Evolutionary conservation across 306 rosid species (phyloP).

Genomic region (Morella rubra): DNA sequence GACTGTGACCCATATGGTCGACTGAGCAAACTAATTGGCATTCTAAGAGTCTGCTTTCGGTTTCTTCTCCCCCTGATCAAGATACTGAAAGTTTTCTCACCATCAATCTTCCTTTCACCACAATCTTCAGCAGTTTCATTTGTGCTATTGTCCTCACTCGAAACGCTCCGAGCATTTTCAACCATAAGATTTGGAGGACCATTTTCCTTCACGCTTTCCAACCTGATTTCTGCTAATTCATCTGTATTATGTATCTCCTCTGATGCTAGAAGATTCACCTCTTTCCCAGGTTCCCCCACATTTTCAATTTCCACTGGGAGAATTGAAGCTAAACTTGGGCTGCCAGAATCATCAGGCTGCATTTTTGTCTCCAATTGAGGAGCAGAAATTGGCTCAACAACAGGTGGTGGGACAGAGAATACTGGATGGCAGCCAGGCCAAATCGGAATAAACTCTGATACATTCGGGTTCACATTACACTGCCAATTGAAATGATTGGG

Average conservation of each 20-base stretch:
- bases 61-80: constrained; percentile 91
- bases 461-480: constrained; percentile 56
- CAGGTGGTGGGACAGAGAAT: constrained; percentile 67
- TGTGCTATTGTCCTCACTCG: constrained; percentile 27
- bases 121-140: constrained; percentile 34
- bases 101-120: constrained; percentile 52
- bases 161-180: constrained; percentile 43
- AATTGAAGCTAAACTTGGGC: constrained; percentile 41
- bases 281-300: constrained; percentile 48
- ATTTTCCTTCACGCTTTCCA: constrained; percentile 55
- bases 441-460: constrained; percentile 71
- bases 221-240: constrained; percentile 42
- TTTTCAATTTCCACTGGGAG: constrained; percentile 51
- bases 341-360: constrained; percentile 44
- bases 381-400: constrained; percentile 57
- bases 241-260: constrained; percentile 37
- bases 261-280: constrained; percentile 34
- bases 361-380: constrained; percentile 45
- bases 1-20: constrained; percentile 94
- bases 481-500: constrained; percentile 84
- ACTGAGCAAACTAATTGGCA: constrained; percentile 91
- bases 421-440: constrained; percentile 85
- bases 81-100: constrained; percentile 90
- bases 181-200: constrained; percentile 41
- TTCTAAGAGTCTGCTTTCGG: constrained; percentile 84